These are phyloP conservation scores for Rhizopogon vesiculosus DNA, from an alignment of 768 basidiomycete species.

Conservation along the genomic window DNA sequence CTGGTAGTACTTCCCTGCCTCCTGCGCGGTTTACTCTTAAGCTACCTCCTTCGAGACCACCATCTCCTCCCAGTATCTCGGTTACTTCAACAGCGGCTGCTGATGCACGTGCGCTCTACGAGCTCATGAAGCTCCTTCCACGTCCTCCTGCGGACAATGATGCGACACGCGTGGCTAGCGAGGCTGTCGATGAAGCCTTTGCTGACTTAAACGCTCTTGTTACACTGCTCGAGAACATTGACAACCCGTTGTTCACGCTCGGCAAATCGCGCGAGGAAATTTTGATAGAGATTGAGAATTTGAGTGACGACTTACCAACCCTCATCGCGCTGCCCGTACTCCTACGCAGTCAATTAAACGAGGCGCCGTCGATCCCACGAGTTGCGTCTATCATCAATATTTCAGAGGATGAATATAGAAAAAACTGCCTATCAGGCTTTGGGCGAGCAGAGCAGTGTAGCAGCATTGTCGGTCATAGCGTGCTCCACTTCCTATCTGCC, in stretches of 20 bases:
- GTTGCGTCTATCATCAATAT: constrained; percentile 48
- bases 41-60: constrained; percentile 60
- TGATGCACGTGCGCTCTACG: constrained; percentile 60
- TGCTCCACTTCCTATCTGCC: constrained; percentile 45
- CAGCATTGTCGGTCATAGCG: constrained; percentile 48
- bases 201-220: constrained; percentile 55
- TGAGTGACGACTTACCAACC: constrained; percentile 67
- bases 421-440: constrained; percentile 68
- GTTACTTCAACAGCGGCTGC: constrained; percentile 39
- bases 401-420: constrained; percentile 59
- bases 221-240: constrained; percentile 50
- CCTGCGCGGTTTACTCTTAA: constrained; percentile 61
- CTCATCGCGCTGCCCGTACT: constrained; percentile 70
- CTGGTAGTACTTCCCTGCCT: constrained; percentile 47
- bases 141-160: constrained; percentile 49
- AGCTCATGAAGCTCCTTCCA: constrained; percentile 57
- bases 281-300: constrained; percentile 39
- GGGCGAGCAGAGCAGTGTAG: constrained; percentile 75
- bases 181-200: constrained; percentile 79
- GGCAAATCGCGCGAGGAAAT: constrained; percentile 21
- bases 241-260: constrained; percentile 21
- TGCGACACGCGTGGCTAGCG: constrained; percentile 55
- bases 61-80: constrained; percentile 45
- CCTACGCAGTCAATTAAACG: constrained; percentile 34
- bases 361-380: not conserved